A percentile compares a stretch with the other conserved stretches of the same genome.
These are phyloP conservation scores for Solanum okadae DNA, from an alignment of 257 asterid genomes.

Conservation along the genomic window DNA sequence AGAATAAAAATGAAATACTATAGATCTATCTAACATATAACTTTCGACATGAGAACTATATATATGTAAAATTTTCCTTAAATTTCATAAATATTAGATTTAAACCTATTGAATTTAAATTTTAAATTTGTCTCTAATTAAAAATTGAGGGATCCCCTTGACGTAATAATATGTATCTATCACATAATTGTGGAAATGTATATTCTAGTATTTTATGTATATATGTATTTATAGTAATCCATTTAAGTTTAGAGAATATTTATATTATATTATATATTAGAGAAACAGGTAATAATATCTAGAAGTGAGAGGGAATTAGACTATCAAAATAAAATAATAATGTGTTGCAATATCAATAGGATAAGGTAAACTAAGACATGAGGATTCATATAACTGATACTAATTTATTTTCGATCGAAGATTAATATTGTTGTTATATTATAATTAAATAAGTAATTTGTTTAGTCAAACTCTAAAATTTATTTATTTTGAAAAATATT, in stretches of 20 bases:
- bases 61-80: not conserved
- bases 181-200: not conserved
- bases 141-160: not conserved
- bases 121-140: not conserved
- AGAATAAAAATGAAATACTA: accelerated
- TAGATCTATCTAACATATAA: not conserved
- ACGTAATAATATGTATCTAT: not conserved
- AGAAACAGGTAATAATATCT: not conserved
- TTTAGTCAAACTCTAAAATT: not conserved
- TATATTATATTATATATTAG: not conserved
- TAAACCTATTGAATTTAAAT: not conserved
- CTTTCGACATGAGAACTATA: too few species aligned
- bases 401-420: not conserved
- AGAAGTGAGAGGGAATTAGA: not conserved
- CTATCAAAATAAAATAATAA: not conserved
- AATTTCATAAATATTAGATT: not conserved
- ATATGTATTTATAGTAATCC: not conserved
- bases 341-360: not conserved
- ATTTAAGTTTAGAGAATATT: not conserved
- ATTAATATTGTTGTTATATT: not conserved
- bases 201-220: not conserved
- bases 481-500: not conserved
- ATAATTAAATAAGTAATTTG: not conserved
- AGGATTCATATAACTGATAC: not conserved
- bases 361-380: not conserved